Conservation (phyloP, 331 rosid species). For the Erythrophleum ivorense region DNA sequence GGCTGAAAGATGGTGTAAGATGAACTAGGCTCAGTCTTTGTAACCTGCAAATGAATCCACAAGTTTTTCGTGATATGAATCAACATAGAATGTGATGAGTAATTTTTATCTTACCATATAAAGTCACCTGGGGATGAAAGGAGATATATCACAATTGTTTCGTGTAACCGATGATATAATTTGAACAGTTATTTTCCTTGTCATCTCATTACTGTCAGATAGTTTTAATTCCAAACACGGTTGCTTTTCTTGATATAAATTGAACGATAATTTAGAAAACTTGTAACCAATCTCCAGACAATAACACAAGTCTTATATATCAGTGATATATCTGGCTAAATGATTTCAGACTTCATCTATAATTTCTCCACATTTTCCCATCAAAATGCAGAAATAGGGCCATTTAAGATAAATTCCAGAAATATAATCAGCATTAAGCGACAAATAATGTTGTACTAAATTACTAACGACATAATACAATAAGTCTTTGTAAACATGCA, state of each 20-base stretch:
- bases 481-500: background rate
- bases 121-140: background rate
- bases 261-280: background rate
- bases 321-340: background rate
- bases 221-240: constrained; percentile 11
- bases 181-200: constrained; percentile 31
- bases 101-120: background rate
- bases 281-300: constrained; percentile 13
- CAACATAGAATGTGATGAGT: background rate
- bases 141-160: background rate
- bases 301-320: background rate
- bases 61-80: background rate
- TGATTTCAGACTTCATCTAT: background rate
- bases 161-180: background rate
- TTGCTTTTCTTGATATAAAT: constrained; percentile 28
- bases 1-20: background rate
- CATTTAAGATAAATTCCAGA: background rate
- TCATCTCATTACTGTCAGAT: constrained; percentile 38
- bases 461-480: background rate
- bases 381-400: background rate
- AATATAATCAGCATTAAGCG: background rate
- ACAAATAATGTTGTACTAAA: background rate
- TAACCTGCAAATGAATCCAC: constrained; percentile 21
- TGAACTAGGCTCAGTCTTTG: constrained; percentile 24
- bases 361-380: background rate